These are phyloP conservation scores for Talaromyces sp. DNA, from an alignment of 2,329 filamentous ascomycete genomes.

Conservation along the genomic window DNA sequence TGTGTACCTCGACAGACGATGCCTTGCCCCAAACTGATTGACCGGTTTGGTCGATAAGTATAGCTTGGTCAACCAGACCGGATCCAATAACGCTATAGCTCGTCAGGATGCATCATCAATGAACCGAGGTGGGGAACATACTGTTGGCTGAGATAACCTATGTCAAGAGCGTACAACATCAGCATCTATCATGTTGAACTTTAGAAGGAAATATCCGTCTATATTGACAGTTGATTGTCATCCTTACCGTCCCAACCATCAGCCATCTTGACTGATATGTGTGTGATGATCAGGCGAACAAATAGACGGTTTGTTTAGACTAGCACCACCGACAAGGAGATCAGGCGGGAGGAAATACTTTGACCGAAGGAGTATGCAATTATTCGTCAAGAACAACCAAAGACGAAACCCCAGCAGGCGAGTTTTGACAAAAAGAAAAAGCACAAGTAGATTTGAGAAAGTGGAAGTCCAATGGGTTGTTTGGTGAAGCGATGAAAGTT, in stretches of 20 bases:
- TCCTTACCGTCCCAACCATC: constrained; percentile 61
- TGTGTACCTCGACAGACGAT: constrained; percentile 63
- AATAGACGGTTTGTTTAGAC: constrained; percentile 4
- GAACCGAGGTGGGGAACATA: constrained; percentile 7
- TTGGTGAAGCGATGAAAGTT: neutral
- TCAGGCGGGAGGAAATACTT: constrained; percentile 3
- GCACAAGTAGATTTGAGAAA: neutral
- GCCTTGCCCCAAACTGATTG: constrained; percentile 74
- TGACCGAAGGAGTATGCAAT: neutral
- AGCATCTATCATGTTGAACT: neutral
- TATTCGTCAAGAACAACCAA: neutral
- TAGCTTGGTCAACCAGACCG: constrained; percentile 74
- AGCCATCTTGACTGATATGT: constrained; percentile 18
- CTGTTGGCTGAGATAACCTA: constrained; percentile 10
- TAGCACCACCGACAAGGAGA: neutral
- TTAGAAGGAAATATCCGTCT: neutral
- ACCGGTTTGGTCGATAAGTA: constrained; percentile 75
- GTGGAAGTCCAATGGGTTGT: neutral
- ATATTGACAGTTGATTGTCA: neutral
- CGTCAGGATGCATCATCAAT: neutral
- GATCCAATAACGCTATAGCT: constrained; percentile 65
- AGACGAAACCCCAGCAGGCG: neutral
- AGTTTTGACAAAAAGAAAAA: neutral
- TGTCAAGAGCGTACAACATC: neutral
- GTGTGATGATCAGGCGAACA: constrained; percentile 1